Evolutionary conservation across 345 rosid species (phyloP), one percentile per base, ranked within the genome.

Genomic region (Citrus cavaleriei): DNA sequence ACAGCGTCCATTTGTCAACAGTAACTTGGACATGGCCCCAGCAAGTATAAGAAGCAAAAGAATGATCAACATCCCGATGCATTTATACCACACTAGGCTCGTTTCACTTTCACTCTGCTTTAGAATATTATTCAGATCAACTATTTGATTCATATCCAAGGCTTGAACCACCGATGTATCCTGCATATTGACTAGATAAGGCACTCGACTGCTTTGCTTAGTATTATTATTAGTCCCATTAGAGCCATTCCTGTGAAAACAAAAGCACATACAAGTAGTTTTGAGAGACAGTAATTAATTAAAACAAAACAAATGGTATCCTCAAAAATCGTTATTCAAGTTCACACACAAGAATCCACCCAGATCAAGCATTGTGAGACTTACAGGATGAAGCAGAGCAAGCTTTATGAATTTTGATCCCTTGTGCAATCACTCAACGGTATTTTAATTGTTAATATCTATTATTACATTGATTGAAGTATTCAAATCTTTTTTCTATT

Each of bases 161-260:
- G 97, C 98, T 70, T 83, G 85, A 37, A 89, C 85, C 60, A 95
- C 89, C 85, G 91, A 78, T 12, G 63, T 73, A 86, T 95, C 99
- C 82, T 93, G 98, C 89, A 91, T 90, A 78, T 93, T 97, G 13
- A 89, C 91, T 60, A 92, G 74, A 80, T 92, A 92, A 71, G 16
- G 13, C 3, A 42, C 49, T 95, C 94, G 2, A 91, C 97, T 27
- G 95, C 97, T 88, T 84, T 86, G 72, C 89, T 86, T 60, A 92
- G 75, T 25, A 90, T 85, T 16, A 90, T 42, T 42, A 10, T 9
- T 12, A 42, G 83, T 62, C 91, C 89, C 42, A 87, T 87, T 4
- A 93, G 83, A 62, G 92, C 93, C 96, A 90, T 90, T n/a, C 97
- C 98, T 0, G 87, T 28, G 87, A 95, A 95, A 81, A 95, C 95